phyloP scores from a whole-genome alignment of 2,329 filamentous ascomycete species.

The Fusarium odoratissimum region DNA sequence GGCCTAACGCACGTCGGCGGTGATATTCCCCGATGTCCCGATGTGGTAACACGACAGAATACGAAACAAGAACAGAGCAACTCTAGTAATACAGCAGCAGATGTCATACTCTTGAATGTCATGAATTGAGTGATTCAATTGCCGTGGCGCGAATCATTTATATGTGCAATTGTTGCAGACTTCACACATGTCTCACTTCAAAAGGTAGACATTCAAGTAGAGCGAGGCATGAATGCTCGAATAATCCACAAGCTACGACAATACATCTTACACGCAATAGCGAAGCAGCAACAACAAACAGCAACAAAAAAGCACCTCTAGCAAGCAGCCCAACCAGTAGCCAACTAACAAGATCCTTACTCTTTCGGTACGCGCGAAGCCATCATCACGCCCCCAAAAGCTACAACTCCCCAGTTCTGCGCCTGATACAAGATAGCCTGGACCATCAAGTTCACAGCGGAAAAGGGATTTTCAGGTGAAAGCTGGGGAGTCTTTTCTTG shows the following conservation, averaged over 20 bases:
- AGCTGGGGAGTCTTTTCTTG: neutral
- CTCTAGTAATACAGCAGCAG: neutral
- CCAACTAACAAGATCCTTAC: conserved; percentile 21
- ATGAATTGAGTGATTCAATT: neutral
- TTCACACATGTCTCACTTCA: conserved; percentile 16
- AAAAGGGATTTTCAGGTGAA: neutral
- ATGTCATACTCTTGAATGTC: neutral
- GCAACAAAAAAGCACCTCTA: conserved; percentile 33
- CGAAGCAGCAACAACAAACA: conserved; percentile 32
- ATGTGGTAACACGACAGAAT: conserved; percentile 3
- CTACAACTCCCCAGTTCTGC: conserved; percentile 2
- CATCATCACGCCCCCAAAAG: conserved; percentile 18
- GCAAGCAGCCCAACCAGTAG: conserved; percentile 34
- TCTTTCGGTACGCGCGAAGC: conserved; percentile 4
- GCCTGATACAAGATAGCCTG: neutral
- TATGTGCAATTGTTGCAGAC: neutral
- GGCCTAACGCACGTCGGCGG: conserved; percentile 35
- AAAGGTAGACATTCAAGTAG: neutral
- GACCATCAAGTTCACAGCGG: neutral
- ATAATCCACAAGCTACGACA: conserved; percentile 43
- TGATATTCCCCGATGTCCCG: conserved; percentile 39
- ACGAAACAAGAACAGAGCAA: neutral
- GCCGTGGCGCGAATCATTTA: neutral
- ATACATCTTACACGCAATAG: conserved; percentile 43
- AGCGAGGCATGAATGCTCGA: conserved; percentile 34